Evolutionary conservation across 345 rosid species (phyloP), one percentile per base, ranked within the genome.

Genomic region (Geranium brycei): DNA sequence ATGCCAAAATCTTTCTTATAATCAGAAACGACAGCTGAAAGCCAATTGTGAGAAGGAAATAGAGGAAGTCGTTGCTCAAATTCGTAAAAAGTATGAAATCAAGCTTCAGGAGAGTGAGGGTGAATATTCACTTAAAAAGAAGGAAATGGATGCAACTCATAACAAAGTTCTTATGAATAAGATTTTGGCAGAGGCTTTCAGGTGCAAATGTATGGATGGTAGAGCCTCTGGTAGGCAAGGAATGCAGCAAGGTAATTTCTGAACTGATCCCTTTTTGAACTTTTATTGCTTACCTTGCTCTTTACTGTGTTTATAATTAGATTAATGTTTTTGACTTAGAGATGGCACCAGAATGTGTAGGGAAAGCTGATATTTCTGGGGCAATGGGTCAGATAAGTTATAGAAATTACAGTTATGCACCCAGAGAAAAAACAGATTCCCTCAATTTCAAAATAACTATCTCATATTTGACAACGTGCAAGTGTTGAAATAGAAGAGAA

Each of bases 171-270:
- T 63, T 62, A 68, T 76, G 81, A 83, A 76, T 66, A 81, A 72
- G 83, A 71, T 81, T 19, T 71, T 87, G 78, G 87, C 88, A 0
- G 83, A 77, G 58, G 84, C 84, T 38, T 83, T 87, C 68, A 71
- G 80, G 63, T 67, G 66, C n/a, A 87, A 83, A 67, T 83, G 81
- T 64, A 68, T 31, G 58, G 83, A 81, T 62, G 17, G n/a, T 35
- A 80, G 61, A 64, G 61, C 69, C 30, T 57, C 79, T 65, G 64
- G 32, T 16, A 23, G 64, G 13, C 64, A 62, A 5, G 67, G 68
- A 51, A 57, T 30, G 35, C 78, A 62, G 60, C 82, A 68, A 76
- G 92, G 89, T 84, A 51, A 57, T 17, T 28, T 58, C 16, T 66
- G 4, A 60, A 19, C 6, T 4, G 28, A 60, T 35, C 41, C 31